phyloP scores from a whole-genome alignment of 345 rosid genomes.

The Populus simonii region DNA sequence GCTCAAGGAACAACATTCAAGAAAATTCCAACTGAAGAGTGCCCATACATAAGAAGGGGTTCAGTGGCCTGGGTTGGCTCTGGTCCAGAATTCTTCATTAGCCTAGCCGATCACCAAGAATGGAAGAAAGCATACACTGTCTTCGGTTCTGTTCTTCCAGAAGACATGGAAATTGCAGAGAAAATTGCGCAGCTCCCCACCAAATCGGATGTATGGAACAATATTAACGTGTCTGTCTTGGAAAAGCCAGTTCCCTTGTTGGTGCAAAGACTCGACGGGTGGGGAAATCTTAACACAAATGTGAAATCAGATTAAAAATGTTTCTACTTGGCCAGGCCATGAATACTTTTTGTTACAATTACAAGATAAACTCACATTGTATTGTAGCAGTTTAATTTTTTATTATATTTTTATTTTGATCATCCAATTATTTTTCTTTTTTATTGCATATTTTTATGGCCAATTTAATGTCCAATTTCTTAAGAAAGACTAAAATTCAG shows the following conservation, averaged over 20 bases:
- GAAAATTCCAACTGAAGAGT: conserved; percentile 57
- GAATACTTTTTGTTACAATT: too few relatives aligned
- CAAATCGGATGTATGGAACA: conserved; percentile 74
- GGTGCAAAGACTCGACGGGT: conserved; percentile 44
- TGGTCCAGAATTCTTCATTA: conserved; percentile 90
- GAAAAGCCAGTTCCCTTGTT: conserved; percentile 60
- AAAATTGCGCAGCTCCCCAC: conserved; percentile 67
- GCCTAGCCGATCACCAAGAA: conserved; percentile 78
- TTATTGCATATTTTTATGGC: too few relatives aligned
- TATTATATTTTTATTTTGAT: too few relatives aligned
- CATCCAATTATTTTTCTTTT: too few relatives aligned
- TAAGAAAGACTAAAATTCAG: too few relatives aligned
- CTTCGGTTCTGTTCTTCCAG: conserved; percentile 73
- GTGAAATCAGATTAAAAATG: not conserved
- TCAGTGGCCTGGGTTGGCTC: conserved; percentile 87
- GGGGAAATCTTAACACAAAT: conserved; percentile 21
- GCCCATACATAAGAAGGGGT: conserved; percentile 73
- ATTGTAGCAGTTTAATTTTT: too few relatives aligned
- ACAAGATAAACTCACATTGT: too few relatives aligned
- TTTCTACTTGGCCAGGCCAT: not conserved
- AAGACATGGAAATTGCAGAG: conserved; percentile 78
- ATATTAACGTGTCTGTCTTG: conserved; percentile 63
- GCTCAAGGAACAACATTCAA: conserved; percentile 64
- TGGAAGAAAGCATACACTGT: conserved; percentile 74
- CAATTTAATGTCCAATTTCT: too few relatives aligned